Evolutionary conservation across 768 basidiomycete genomes (phyloP), one percentile per base, ranked within the genome.

Genomic region (Macrolepiota dolichaula): DNA sequence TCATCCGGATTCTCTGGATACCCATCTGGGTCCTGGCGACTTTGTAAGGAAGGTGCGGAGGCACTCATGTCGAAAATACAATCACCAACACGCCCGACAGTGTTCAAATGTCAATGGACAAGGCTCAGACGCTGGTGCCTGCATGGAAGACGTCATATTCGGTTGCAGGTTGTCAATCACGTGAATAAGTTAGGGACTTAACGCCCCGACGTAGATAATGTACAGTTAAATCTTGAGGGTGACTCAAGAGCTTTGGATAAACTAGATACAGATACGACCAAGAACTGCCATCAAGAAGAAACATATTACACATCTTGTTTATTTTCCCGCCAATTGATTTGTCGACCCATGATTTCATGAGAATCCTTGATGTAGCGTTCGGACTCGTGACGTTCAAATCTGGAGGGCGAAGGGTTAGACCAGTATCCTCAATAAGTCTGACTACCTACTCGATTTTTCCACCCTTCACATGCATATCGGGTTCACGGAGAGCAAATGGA

Each of bases 401-500:
- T 91, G 57, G 3, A 58, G 42, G 46, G 40, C 49, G 51, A 55
- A 59, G 50, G 71, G 19, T 19, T 42, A 46, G 32, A 24, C 38
- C 36, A 50, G 22, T 17, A 9, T 38, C 51, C 42, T 46, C 54
- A 51, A 49, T 29, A 24, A 40, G 53, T 49, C 11, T 37, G 13
- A 13, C 5, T 19, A 76, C 89, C 74, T 67, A 94, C 88, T 85
- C 91, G 47, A 88, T 76, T 51, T 83, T 85, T 52, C 76, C 81
- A 12, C 96, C 96, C 71, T 95, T 94, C 51, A 86, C 76, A 66
- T 83, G 79, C 85, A 96, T 96, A 63, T 89, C 84, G 13, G 96
- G 94, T 69, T 98, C 96, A 24, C 87, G 84, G 27, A 97, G 74
- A 15, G 94, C 91, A 66, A 95, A 94, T 0, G 93, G 94, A 69